These are phyloP conservation scores for Pelargonium nanum DNA, from an alignment of 345 rosid genomes.

Conservation along the genomic window DNA sequence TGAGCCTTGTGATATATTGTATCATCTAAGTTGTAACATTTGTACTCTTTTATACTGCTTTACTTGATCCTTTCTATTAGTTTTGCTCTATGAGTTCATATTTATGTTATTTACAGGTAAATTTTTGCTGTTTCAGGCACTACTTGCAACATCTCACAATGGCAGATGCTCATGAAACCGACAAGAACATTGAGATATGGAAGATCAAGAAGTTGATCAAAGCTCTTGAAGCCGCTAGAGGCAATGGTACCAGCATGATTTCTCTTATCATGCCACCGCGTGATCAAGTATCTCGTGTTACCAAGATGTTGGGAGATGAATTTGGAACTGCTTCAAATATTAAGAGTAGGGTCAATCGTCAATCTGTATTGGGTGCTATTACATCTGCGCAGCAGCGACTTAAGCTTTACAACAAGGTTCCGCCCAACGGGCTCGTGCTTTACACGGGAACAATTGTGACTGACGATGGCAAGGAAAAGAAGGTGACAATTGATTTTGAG, in stretches of 20 bases:
- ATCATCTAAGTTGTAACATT: neutral
- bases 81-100: neutral
- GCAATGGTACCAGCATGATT: slow-evolving; percentile 76
- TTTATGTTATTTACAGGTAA: slow-evolving; percentile 14
- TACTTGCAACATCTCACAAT: slow-evolving; percentile 9
- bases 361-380: slow-evolving; percentile 61
- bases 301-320: slow-evolving; percentile 71
- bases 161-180: slow-evolving; percentile 50
- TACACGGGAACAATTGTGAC: slow-evolving; percentile 61
- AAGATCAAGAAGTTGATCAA: slow-evolving; percentile 60
- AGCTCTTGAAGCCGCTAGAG: slow-evolving; percentile 61
- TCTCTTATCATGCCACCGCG: slow-evolving; percentile 71
- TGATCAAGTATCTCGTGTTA: slow-evolving; percentile 57
- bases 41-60: neutral
- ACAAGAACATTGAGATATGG: slow-evolving; percentile 64
- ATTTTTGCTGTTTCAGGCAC: neutral
- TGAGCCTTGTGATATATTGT: no score
- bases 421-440: slow-evolving; percentile 61
- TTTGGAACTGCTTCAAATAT: slow-evolving; percentile 71
- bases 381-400: slow-evolving; percentile 73
- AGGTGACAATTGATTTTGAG: slow-evolving; percentile 65
- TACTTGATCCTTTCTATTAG: neutral
- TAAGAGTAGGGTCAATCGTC: slow-evolving; percentile 69
- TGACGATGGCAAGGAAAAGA: slow-evolving; percentile 70
- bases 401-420: slow-evolving; percentile 60